Percentiles rank a stretch among this genome's conserved stretches.
These are phyloP conservation scores for Yarrowia phangngaensis DNA, from an alignment of 805 yeast species.

Conservation along the genomic window DNA sequence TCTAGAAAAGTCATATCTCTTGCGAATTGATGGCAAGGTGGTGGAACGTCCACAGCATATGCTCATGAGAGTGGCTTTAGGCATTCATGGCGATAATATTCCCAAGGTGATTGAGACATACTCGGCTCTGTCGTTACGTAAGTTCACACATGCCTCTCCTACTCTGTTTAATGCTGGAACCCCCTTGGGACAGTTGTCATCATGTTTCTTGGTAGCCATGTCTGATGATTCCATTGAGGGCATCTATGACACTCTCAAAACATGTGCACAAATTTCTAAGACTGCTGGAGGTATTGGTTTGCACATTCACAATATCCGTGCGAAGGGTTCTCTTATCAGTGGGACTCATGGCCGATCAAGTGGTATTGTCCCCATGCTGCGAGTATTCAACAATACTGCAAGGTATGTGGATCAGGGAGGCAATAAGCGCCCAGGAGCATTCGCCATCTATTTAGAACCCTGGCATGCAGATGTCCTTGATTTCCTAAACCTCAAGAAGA, in stretches of 20 bases:
- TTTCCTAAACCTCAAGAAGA: slow-evolving; percentile 76
- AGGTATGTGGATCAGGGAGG: slow-evolving; percentile 97
- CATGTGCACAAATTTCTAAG: slow-evolving; percentile 83
- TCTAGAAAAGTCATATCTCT: slow-evolving; percentile 69
- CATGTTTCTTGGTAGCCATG: slow-evolving; percentile 87
- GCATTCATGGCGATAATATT: slow-evolving; percentile 69
- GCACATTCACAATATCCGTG: slow-evolving; percentile 78
- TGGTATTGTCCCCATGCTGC: slow-evolving; percentile 88
- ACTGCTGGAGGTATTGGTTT: slow-evolving; percentile 93
- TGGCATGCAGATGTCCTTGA: slow-evolving; percentile 92
- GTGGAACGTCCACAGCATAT: slow-evolving; percentile 86
- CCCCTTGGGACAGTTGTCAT: slow-evolving; percentile 71
- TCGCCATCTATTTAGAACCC: slow-evolving; percentile 87
- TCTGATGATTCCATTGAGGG: slow-evolving; percentile 91
- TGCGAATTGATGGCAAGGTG: slow-evolving; percentile 52
- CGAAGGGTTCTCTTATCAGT: slow-evolving; percentile 77
- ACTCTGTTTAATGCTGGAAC: slow-evolving; percentile 90
- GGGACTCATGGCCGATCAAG: slow-evolving; percentile 84
- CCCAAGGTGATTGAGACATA: slow-evolving; percentile 69
- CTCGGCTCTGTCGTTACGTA: slow-evolving; percentile 72
- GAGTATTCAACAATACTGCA: slow-evolving; percentile 91
- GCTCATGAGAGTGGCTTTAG: slow-evolving; percentile 83
- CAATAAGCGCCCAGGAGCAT: slow-evolving; percentile 93
- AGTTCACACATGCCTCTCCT: slow-evolving; percentile 90
- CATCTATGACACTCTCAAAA: slow-evolving; percentile 78